Evolutionary conservation across 208 protist species (phyloP).

Genomic region (Trypanosoma boissoni): DNA sequence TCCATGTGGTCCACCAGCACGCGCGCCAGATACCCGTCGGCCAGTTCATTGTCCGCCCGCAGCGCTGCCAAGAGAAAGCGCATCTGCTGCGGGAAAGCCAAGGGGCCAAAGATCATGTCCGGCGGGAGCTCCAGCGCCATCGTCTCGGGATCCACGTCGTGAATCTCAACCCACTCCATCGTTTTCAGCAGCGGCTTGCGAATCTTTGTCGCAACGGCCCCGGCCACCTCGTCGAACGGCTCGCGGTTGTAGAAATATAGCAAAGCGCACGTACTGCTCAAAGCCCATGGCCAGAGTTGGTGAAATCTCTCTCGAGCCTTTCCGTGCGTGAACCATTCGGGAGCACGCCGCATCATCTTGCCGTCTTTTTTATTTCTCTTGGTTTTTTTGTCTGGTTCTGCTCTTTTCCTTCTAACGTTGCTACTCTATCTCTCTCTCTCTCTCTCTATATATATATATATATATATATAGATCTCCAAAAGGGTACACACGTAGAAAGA

Average conservation of each 20-base stretch:
- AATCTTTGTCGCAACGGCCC: slow-evolving; percentile 70
- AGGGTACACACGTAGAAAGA: too few relatives aligned
- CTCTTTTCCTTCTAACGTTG: too few relatives aligned
- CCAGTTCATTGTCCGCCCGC: slow-evolving; percentile 84
- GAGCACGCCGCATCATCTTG: slow-evolving; percentile 73
- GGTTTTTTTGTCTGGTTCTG: neutral
- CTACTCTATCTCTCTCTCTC: slow-evolving; percentile 7
- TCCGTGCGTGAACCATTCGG: slow-evolving; percentile 83
- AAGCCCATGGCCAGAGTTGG: slow-evolving; percentile 83
- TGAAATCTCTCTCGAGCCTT: slow-evolving; percentile 79
- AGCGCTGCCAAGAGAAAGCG: slow-evolving; percentile 83
- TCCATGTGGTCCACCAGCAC: slow-evolving; percentile 87
- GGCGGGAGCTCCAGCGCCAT: slow-evolving; percentile 87
- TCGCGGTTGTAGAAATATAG: slow-evolving; percentile 87
- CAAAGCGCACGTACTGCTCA: slow-evolving; percentile 66
- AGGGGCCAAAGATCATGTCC: slow-evolving; percentile 84
- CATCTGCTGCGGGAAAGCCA: slow-evolving; percentile 88
- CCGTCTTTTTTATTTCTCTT: slow-evolving; percentile 4
- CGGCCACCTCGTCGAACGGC: slow-evolving; percentile 84
- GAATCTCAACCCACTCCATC: slow-evolving; percentile 89
- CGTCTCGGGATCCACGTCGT: slow-evolving; percentile 87
- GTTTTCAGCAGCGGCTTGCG: slow-evolving; percentile 75
- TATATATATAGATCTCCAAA: slow-evolving; percentile 1
- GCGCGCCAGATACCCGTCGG: slow-evolving; percentile 86
- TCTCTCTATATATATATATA: neutral